Evolutionary conservation across 441 rosid species (phyloP).

Genomic region (Hypseocharis bilobata): DNA sequence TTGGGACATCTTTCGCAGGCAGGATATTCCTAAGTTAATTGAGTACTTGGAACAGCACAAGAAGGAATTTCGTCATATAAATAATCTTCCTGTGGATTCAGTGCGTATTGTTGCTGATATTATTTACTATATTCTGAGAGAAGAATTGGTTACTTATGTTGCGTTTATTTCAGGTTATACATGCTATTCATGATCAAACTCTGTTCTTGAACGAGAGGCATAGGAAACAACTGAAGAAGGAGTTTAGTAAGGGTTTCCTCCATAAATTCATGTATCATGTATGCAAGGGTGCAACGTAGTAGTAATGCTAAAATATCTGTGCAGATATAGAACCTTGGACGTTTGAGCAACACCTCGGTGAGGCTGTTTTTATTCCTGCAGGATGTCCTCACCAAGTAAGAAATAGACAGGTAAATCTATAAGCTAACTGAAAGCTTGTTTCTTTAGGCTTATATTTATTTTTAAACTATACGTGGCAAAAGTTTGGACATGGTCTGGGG

Average conservation of each 20-base stretch:
- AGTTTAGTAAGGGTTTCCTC: slow-evolving; percentile 44
- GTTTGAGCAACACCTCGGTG: slow-evolving; percentile 75
- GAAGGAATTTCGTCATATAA: slow-evolving; percentile 67
- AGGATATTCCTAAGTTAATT: slow-evolving; percentile 73
- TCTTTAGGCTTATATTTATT: background rate
- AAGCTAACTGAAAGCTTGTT: background rate
- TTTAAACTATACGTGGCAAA: background rate
- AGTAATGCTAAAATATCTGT: background rate
- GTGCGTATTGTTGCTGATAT: slow-evolving; percentile 24
- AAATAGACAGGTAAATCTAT: slow-evolving; percentile 57
- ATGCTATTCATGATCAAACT: slow-evolving; percentile 81
- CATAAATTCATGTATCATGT: background rate
- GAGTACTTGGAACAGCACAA: slow-evolving; percentile 57
- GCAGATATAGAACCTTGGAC: slow-evolving; percentile 90
- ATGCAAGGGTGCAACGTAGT: background rate
- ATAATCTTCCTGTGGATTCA: slow-evolving; percentile 51
- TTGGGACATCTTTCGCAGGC: slow-evolving; percentile 91
- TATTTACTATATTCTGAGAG: background rate
- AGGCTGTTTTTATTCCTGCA: slow-evolving; percentile 85
- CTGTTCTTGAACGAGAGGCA: slow-evolving; percentile 62
- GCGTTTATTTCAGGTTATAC: slow-evolving; percentile 40
- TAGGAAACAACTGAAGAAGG: slow-evolving; percentile 64
- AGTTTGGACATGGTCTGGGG: background rate
- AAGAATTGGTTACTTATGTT: background rate
- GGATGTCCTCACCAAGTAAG: slow-evolving; percentile 98